A percentile compares a stretch with the other conserved stretches of the same genome.
Conservation (phyloP, 73 alveolate genomes). For the Breviolum minutum region DNA sequence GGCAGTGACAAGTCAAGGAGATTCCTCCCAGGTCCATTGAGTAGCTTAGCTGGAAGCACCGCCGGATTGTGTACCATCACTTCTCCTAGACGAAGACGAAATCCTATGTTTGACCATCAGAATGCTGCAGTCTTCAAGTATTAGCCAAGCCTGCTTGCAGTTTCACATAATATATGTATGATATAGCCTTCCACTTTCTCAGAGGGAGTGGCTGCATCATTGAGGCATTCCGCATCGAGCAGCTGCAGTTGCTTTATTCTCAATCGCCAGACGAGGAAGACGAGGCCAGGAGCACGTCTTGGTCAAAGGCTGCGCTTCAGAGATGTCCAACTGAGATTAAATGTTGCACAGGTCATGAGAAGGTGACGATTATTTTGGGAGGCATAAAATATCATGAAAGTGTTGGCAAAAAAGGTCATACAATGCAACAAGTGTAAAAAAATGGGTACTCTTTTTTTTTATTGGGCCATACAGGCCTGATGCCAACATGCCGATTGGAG, state of each 20-base stretch:
- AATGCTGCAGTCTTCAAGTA: too few relatives aligned
- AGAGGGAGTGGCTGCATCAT: too few relatives aligned
- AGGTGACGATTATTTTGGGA: neutral
- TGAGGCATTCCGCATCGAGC: constrained; percentile 10
- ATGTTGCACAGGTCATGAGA: too few relatives aligned
- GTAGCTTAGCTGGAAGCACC: neutral
- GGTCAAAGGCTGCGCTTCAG: neutral
- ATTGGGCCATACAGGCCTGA: constrained; percentile 36
- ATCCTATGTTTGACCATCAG: too few relatives aligned
- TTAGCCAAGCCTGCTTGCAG: too few relatives aligned
- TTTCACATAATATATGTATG: too few relatives aligned
- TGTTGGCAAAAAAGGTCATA: too few relatives aligned
- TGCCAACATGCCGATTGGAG: constrained; percentile 86
- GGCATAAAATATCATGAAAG: too few relatives aligned
- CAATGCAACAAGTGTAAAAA: too few relatives aligned
- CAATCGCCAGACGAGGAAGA: neutral
- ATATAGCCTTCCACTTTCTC: neutral
- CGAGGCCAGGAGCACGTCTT: neutral
- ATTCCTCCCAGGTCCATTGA: neutral
- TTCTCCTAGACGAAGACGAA: too few relatives aligned
- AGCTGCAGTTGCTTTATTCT: neutral
- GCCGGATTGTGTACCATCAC: neutral
- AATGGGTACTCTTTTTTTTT: too few relatives aligned
- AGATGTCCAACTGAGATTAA: neutral
- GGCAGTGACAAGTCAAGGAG: neutral